Conservation (phyloP, 495 filamentous ascomycete genomes). For the Hypoxylon lienhwacheense region DNA sequence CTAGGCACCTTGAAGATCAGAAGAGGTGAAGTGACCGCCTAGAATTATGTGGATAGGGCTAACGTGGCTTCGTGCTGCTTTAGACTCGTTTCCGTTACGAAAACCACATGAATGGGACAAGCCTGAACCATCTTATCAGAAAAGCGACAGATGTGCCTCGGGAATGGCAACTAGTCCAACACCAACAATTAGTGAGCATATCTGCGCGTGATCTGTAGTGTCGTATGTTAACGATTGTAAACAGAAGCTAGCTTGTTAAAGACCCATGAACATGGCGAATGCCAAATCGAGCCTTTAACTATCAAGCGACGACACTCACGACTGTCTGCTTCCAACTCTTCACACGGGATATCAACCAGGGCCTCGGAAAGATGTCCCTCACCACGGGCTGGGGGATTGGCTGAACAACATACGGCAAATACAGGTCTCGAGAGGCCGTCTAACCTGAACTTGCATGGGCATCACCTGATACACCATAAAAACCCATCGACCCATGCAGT, state of each 20-base stretch:
- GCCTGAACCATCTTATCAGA: constrained; percentile 2
- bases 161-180: constrained; percentile 38
- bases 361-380: constrained; percentile 34
- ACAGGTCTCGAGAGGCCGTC: background rate
- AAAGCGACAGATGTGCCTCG: constrained; percentile 20
- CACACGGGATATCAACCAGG: constrained; percentile 21
- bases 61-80: constrained; percentile 32
- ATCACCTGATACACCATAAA: background rate
- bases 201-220: background rate
- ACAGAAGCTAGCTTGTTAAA: constrained; percentile 9
- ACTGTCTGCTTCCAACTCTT: constrained; percentile 24
- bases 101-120: constrained; percentile 39
- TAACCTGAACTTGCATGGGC: background rate
- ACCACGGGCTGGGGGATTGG: constrained; percentile 41
- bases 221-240: background rate
- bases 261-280: background rate
- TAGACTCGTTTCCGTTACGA: constrained; percentile 33
- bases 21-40: constrained; percentile 3
- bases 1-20: constrained; percentile 39
- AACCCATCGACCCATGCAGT: background rate
- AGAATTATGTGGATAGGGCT: background rate
- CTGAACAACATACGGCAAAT: background rate
- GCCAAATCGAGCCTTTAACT: constrained; percentile 1
- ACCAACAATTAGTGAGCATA: constrained; percentile 27
- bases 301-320: constrained; percentile 37